phyloP scores from a whole-genome alignment of 139 green algal genomes.

The Micractinium sp. region DNA sequence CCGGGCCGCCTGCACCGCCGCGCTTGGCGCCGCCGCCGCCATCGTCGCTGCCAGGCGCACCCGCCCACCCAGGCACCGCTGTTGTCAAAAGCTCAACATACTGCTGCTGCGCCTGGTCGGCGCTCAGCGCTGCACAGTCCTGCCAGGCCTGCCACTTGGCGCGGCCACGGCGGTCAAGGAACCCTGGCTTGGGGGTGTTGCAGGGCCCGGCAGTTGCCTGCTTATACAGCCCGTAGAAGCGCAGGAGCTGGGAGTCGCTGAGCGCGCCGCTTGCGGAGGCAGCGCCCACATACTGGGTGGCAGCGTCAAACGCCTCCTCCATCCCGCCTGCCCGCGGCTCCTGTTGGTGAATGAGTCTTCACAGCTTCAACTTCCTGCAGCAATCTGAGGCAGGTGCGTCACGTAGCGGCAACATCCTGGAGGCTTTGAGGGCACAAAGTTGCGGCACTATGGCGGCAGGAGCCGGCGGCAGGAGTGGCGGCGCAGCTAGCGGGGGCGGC shows the following conservation, averaged over 20 bases:
- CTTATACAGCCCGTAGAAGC: slow-evolving; percentile 66
- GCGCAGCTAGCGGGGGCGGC: no score
- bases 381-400: no score
- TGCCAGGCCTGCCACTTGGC: slow-evolving; percentile 57
- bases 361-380: no score
- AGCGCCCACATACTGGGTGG: slow-evolving; percentile 34
- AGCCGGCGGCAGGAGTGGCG: no score
- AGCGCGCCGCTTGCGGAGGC: slow-evolving; percentile 22
- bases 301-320: slow-evolving; percentile 46
- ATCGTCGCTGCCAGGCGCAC: not conserved
- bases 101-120: not conserved
- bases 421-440: no score
- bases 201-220: slow-evolving; percentile 56
- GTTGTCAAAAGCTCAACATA: slow-evolving; percentile 36
- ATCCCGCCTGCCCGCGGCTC: not conserved
- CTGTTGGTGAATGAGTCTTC: no score
- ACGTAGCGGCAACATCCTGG: no score
- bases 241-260: slow-evolving; percentile 38
- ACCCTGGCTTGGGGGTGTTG: slow-evolving; percentile 44
- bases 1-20: slow-evolving; percentile 29
- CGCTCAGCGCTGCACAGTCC: not conserved
- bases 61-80: slow-evolving; percentile 25
- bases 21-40: not conserved
- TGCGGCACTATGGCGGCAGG: no score
- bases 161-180: slow-evolving; percentile 51